Evolutionary conservation across 2,329 filamentous ascomycete species (phyloP).

Genomic region (Niveomyces coronatus): DNA sequence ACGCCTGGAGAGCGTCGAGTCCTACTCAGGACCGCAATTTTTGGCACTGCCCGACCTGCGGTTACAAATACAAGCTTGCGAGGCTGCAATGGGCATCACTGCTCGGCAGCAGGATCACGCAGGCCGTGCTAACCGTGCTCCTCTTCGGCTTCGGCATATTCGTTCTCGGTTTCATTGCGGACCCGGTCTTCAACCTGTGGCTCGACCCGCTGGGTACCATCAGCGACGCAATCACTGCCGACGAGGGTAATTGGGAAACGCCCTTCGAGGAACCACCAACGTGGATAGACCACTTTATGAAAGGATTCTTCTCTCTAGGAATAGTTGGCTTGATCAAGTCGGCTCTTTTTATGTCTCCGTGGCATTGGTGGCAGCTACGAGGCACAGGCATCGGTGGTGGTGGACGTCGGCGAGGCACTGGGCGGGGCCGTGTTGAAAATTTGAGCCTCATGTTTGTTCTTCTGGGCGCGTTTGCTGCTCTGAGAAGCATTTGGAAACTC

Average conservation of each 20-base stretch:
- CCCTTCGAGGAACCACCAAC: conserved; percentile 41
- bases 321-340: conserved; percentile 78
- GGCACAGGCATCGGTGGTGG: conserved; percentile 32
- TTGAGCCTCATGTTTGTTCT: conserved; percentile 71
- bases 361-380: conserved; percentile 67
- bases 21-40: conserved; percentile 57
- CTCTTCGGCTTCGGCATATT: conserved; percentile 69
- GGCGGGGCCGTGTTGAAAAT: conserved; percentile 66
- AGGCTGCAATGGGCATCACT: conserved; percentile 66
- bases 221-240: conserved; percentile 35
- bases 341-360: conserved; percentile 62
- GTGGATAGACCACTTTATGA: conserved; percentile 78
- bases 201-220: conserved; percentile 63
- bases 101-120: conserved; percentile 55
- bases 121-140: conserved; percentile 58
- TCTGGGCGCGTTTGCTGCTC: conserved; percentile 69
- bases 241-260: conserved; percentile 25
- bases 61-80: conserved; percentile 70
- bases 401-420: conserved; percentile 48
- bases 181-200: conserved; percentile 85
- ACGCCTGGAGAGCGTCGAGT: conserved; percentile 69
- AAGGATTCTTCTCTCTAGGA: conserved; percentile 84
- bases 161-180: conserved; percentile 78
- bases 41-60: conserved; percentile 81
- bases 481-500: conserved; percentile 76